Evolutionary conservation across 495 filamentous ascomycete species (phyloP), one percentile per base, ranked within the genome.

Genomic region (Amphirosellinia nigrospora): DNA sequence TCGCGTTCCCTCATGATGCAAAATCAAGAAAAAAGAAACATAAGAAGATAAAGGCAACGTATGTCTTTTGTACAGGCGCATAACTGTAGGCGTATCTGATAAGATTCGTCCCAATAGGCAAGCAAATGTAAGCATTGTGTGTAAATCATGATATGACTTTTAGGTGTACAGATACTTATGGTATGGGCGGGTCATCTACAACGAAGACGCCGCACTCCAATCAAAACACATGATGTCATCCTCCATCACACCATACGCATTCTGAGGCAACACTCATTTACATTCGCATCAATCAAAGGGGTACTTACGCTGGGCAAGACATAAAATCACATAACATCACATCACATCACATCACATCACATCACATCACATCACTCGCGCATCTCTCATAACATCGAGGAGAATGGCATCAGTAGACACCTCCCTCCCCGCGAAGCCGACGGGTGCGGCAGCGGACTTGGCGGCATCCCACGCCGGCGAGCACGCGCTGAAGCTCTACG

Each of bases 401-500:
- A 76, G 61, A 71, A 77, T 79, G 53, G 56, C 77, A 36, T 69
- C 59, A 15, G 74, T 81, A 53, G 78, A 81, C 68, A 80, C 78
- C 8, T 75, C 78, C 1, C 70, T 77, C 1, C 72, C 73, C 21
- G 66, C 77, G 0, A 56, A 70, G 38, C 56, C 78, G 13, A 79
- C 76, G 4, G 82, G 82, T 45, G 71, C 76, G 4, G 83, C 83
- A 0, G 79, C 79, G 10, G 7, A 23, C 4, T 70, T 83, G 38
- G 82, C 79, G 1, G 75, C 73, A 8, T 36, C 68, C 2, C 83
- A 84, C 74, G 48, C 74, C 26, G 56, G 58, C 23, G 73, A 77
- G 2, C 78, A 83, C 34, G 72, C 79, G 0, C 81, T 85, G n/a
- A 82, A 83, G 68, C 76, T 85, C 19, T 84, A 85, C 76, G 83